Conservation (phyloP, 2,329 filamentous ascomycete genomes). For the Alternaria tenuissima region DNA sequence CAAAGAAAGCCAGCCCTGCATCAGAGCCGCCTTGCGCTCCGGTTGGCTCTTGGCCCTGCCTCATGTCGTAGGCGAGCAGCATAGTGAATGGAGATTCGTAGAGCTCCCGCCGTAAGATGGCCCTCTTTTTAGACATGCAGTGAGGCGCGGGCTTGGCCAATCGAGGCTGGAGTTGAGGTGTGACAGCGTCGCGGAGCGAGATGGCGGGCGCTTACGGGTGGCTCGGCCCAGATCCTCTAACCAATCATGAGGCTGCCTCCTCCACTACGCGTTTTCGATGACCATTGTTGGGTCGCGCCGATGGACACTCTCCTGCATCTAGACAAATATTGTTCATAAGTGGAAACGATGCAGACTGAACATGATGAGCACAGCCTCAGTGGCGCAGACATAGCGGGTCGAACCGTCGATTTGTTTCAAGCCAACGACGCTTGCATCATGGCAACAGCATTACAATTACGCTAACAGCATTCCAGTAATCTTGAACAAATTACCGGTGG, state of each 20-base stretch:
- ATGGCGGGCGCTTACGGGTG: slow-evolving; percentile 41
- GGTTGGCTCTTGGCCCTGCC: slow-evolving; percentile 40
- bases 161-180: slow-evolving; percentile 37
- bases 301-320: slow-evolving; percentile 18
- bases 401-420: background rate
- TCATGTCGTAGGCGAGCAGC: slow-evolving; percentile 31
- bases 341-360: background rate
- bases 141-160: slow-evolving; percentile 46
- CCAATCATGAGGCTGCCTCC: slow-evolving; percentile 36
- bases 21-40: slow-evolving; percentile 32
- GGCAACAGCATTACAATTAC: background rate
- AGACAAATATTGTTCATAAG: slow-evolving; percentile 18
- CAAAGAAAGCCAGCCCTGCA: slow-evolving; percentile 26
- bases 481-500: background rate
- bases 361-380: slow-evolving; percentile 21
- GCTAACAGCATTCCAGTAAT: background rate
- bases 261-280: slow-evolving; percentile 20
- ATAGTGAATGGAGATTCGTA: slow-evolving; percentile 39
- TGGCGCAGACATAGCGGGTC: slow-evolving; percentile 13
- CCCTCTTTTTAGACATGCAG: slow-evolving; percentile 36
- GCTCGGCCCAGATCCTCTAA: slow-evolving; percentile 9
- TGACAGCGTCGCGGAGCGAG: slow-evolving; percentile 33
- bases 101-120: slow-evolving; percentile 39
- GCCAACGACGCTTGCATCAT: background rate
- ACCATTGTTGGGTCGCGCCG: slow-evolving; percentile 12